Evolutionary conservation across 371 early-diverging fungal genomes (phyloP).

Genomic region (Rhizopus sp.): DNA sequence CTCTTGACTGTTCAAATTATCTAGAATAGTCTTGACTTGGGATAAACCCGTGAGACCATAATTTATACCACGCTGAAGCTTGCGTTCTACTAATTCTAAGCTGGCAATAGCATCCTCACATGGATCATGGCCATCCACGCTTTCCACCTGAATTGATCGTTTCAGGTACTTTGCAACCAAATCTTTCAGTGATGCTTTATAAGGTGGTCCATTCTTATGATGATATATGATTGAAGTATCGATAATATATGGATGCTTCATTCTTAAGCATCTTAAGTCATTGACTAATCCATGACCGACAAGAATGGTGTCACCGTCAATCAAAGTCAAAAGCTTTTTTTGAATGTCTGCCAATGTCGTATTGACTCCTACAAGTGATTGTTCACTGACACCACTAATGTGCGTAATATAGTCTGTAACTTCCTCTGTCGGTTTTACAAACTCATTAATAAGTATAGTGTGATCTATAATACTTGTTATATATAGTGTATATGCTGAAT

Average conservation of each 20-base stretch:
- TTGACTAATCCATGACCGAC: slow-evolving; percentile 79
- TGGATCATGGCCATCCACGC: slow-evolving; percentile 65
- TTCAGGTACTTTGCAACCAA: slow-evolving; percentile 59
- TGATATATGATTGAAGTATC: slow-evolving; percentile 72
- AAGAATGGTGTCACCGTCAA: slow-evolving; percentile 60
- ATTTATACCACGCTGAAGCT: slow-evolving; percentile 38
- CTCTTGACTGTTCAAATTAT: slow-evolving; percentile 14
- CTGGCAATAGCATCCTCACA: slow-evolving; percentile 72
- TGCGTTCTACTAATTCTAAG: slow-evolving; percentile 62
- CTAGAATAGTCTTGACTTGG: slow-evolving; percentile 25
- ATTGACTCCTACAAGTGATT: slow-evolving; percentile 45
- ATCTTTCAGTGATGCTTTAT: slow-evolving; percentile 53
- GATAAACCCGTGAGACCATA: slow-evolving; percentile 29
- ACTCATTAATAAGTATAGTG: slow-evolving; percentile 58
- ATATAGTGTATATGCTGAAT: not conserved
- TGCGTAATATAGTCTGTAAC: slow-evolving; percentile 71
- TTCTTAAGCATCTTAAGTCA: slow-evolving; percentile 67
- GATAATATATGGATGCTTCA: slow-evolving; percentile 63
- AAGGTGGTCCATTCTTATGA: slow-evolving; percentile 61
- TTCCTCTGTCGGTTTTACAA: slow-evolving; percentile 63
- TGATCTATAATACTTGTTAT: slow-evolving; percentile 32
- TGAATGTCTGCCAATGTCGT: slow-evolving; percentile 59
- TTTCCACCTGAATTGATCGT: slow-evolving; percentile 53
- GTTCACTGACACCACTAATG: slow-evolving; percentile 66
- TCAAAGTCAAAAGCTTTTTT: slow-evolving; percentile 34